Conservation (phyloP, 2,329 filamentous ascomycete species). For the Ophiostoma ips region DNA sequence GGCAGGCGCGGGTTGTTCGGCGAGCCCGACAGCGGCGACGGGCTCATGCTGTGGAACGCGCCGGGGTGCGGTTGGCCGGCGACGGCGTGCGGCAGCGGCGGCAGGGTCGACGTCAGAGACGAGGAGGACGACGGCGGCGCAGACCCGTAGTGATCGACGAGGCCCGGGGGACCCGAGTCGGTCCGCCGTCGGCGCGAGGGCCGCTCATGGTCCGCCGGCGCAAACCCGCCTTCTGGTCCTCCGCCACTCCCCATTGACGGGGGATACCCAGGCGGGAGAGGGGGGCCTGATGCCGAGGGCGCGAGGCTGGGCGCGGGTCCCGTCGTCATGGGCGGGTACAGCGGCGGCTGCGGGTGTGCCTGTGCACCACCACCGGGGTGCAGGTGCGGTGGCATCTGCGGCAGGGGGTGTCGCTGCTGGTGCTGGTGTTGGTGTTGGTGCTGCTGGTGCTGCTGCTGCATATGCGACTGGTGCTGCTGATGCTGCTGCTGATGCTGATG, state of each 20-base stretch:
- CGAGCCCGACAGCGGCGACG: constrained; percentile 9
- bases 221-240: constrained; percentile 11
- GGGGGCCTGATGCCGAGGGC: neutral
- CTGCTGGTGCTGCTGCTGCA: neutral
- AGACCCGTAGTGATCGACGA: constrained; percentile 1
- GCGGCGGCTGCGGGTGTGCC: constrained; percentile 5
- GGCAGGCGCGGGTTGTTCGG: constrained; percentile 9
- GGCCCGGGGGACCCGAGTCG: constrained; percentile 6
- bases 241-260: neutral
- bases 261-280: neutral
- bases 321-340: constrained; percentile 6
- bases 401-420: neutral
- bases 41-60: constrained; percentile 9
- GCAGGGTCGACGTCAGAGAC: neutral
- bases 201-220: constrained; percentile 7
- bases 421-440: constrained; percentile 1
- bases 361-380: constrained; percentile 18
- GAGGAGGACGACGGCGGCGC: neutral
- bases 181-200: constrained; percentile 12
- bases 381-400: neutral
- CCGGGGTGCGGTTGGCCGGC: neutral
- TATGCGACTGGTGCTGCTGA: neutral
- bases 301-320: constrained; percentile 11
- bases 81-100: neutral
- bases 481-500: neutral